Evolutionary conservation across 352 stramenopile species (phyloP).

Genomic region (Peronospora belbahrii): DNA sequence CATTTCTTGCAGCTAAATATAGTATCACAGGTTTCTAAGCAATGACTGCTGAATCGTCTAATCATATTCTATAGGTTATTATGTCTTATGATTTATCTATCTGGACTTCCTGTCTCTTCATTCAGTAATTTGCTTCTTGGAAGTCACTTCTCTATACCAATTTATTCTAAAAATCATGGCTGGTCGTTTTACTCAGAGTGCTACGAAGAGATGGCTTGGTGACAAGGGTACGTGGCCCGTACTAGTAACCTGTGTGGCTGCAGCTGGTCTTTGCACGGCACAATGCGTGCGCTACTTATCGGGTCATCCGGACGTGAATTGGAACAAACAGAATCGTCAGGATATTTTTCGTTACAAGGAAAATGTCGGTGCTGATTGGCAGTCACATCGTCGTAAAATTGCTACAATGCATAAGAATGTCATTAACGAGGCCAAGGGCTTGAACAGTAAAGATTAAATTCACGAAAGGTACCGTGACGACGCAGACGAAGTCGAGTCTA

Average conservation of each 20-base stretch:
- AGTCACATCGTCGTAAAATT: slow-evolving; percentile 68
- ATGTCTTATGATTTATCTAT: too few relatives aligned
- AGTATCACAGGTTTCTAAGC: background rate
- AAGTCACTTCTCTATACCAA: background rate
- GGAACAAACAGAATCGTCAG: slow-evolving; percentile 69
- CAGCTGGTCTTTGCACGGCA: slow-evolving; percentile 54
- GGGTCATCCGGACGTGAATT: slow-evolving; percentile 67
- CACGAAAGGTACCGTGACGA: too few relatives aligned
- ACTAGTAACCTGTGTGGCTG: slow-evolving; percentile 57
- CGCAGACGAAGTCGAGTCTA: slow-evolving; percentile 4
- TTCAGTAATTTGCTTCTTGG: slow-evolving; percentile 52
- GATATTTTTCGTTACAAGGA: slow-evolving; percentile 70
- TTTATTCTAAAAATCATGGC: slow-evolving; percentile 43
- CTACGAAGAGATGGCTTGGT: slow-evolving; percentile 62
- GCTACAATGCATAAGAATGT: slow-evolving; percentile 65
- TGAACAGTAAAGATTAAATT: too few relatives aligned
- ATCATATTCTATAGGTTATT: slow-evolving; percentile 7
- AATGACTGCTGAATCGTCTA: too few relatives aligned
- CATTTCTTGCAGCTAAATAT: slow-evolving; percentile 1
- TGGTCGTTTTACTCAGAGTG: slow-evolving; percentile 36
- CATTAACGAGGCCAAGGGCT: slow-evolving; percentile 72
- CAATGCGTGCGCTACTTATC: slow-evolving; percentile 66
- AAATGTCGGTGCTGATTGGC: slow-evolving; percentile 52
- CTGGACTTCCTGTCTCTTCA: slow-evolving; percentile 27
- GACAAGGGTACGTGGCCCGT: slow-evolving; percentile 75